Evolutionary conservation across 177 flowering plant genomes (phyloP).

Genomic region (Vitis hybrid): DNA sequence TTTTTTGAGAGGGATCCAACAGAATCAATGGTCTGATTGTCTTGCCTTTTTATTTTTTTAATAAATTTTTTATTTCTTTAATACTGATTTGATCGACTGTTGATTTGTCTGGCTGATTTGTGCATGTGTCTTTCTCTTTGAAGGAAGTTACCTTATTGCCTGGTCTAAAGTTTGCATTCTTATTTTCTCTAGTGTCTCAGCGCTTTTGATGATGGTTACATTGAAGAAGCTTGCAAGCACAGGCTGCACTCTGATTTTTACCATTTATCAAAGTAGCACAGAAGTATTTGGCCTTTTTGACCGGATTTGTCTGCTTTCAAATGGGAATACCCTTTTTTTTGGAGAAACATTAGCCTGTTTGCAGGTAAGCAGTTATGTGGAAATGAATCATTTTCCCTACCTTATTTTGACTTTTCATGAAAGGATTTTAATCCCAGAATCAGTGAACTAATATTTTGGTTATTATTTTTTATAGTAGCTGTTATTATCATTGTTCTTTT

Average conservation of each 20-base stretch:
- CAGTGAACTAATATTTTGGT: not conserved
- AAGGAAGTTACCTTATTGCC: not conserved
- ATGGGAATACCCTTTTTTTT: conserved; percentile 95
- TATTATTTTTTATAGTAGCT: not conserved
- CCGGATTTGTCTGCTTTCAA: conserved; percentile 94
- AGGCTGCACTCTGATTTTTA: conserved; percentile 91
- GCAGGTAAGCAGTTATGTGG: conserved; percentile 53
- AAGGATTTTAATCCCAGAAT: not conserved
- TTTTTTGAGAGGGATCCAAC: not conserved
- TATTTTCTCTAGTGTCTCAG: conserved; percentile 71
- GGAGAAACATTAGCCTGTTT: conserved; percentile 98
- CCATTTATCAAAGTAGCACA: conserved; percentile 96
- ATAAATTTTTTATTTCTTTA: too few relatives aligned
- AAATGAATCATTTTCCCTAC: conserved; percentile 2
- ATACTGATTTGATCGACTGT: not conserved
- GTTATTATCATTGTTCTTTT: not conserved
- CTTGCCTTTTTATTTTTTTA: too few relatives aligned
- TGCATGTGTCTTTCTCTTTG: not conserved
- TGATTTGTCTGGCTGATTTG: not conserved
- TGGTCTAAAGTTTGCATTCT: not conserved
- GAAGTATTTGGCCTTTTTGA: conserved; percentile 99
- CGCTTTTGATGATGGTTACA: conserved; percentile 98
- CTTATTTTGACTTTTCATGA: not conserved
- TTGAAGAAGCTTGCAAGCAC: conserved; percentile 96
- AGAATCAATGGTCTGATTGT: not conserved